phyloP scores from a whole-genome alignment of 805 yeast genomes.

The Ascoidea asiatica region DNA sequence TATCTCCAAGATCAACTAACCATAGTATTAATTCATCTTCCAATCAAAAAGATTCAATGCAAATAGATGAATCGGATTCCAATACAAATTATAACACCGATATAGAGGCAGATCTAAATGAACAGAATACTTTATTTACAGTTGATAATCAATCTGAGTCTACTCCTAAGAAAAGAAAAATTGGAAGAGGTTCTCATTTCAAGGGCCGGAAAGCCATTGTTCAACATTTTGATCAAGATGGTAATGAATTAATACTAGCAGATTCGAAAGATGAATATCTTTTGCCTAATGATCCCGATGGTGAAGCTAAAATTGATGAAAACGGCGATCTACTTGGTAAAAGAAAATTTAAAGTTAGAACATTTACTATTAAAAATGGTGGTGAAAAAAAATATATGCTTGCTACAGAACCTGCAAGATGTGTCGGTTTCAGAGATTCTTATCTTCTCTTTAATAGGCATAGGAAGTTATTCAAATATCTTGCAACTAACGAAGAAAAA shows the following conservation, averaged over 20 bases:
- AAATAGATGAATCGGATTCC: background rate
- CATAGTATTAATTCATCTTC: too few relatives aligned
- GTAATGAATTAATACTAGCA: constrained; percentile 38
- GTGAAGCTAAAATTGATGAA: constrained; percentile 45
- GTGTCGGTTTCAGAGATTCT: constrained; percentile 81
- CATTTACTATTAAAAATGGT: constrained; percentile 41
- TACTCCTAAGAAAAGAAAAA: constrained; percentile 12
- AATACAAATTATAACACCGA: background rate
- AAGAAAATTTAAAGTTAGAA: constrained; percentile 54
- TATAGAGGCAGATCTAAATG: background rate
- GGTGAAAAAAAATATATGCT: constrained; percentile 77
- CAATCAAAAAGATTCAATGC: background rate
- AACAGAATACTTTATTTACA: constrained; percentile 8
- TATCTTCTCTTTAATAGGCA: constrained; percentile 68
- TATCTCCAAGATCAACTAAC: too few relatives aligned
- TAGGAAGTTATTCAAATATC: constrained; percentile 56
- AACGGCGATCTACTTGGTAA: constrained; percentile 48
- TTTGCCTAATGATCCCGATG: constrained; percentile 48
- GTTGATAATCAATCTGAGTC: too few relatives aligned
- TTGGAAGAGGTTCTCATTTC: constrained; percentile 11
- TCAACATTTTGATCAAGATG: constrained; percentile 39
- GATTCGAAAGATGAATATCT: constrained; percentile 46
- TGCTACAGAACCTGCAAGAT: constrained; percentile 91
- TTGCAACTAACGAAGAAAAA: constrained; percentile 66
- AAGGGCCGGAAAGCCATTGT: constrained; percentile 17